A percentile compares a stretch with the other conserved stretches of the same genome.
Evolutionary conservation across 2,329 filamentous ascomycete species (phyloP).

Genomic region (Penicillium aurantiogriseum): DNA sequence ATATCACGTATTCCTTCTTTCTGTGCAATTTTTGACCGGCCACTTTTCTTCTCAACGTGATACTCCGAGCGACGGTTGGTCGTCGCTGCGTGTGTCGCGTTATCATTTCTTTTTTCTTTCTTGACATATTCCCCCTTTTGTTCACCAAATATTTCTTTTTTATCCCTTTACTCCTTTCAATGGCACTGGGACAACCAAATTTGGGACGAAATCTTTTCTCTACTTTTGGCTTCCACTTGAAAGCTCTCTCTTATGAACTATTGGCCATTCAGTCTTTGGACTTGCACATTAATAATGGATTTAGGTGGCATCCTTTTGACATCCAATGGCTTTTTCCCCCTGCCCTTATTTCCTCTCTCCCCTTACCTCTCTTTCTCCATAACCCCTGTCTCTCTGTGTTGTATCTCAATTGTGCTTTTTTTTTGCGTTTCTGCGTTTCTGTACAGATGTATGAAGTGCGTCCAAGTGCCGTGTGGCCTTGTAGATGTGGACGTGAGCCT

Average conservation of each 20-base stretch:
- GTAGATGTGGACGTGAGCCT: slow-evolving; percentile 8
- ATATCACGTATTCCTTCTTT: slow-evolving; percentile 26
- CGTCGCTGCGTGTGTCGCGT: slow-evolving; percentile 18
- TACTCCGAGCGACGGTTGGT: slow-evolving; percentile 18
- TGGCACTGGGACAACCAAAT: slow-evolving; percentile 23
- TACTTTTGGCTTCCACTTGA: slow-evolving; percentile 9
- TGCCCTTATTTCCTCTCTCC: slow-evolving; percentile 10
- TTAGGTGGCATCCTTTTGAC: slow-evolving; percentile 20
- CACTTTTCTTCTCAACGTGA: slow-evolving; percentile 20
- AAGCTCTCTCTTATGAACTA: slow-evolving; percentile 18
- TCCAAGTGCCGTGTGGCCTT: slow-evolving; percentile 5
- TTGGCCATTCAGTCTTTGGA: slow-evolving; percentile 18
- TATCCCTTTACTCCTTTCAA: slow-evolving; percentile 16
- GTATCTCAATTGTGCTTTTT: not conserved
- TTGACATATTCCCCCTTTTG: slow-evolving; percentile 39
- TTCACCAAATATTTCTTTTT: slow-evolving; percentile 25
- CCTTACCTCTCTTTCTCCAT: slow-evolving; percentile 1
- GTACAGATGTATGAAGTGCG: slow-evolving; percentile 20
- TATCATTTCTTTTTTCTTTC: slow-evolving; percentile 22
- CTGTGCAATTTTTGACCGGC: slow-evolving; percentile 28
- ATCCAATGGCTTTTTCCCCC: slow-evolving; percentile 12
- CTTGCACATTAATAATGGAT: slow-evolving; percentile 22
- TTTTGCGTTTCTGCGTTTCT: slow-evolving; percentile 11
- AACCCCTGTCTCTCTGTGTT: slow-evolving; percentile 4
- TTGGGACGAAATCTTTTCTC: slow-evolving; percentile 20